These are phyloP conservation scores for Pyropia yezoensis DNA, from an alignment of 23 red algal species.

Conservation along the genomic window DNA sequence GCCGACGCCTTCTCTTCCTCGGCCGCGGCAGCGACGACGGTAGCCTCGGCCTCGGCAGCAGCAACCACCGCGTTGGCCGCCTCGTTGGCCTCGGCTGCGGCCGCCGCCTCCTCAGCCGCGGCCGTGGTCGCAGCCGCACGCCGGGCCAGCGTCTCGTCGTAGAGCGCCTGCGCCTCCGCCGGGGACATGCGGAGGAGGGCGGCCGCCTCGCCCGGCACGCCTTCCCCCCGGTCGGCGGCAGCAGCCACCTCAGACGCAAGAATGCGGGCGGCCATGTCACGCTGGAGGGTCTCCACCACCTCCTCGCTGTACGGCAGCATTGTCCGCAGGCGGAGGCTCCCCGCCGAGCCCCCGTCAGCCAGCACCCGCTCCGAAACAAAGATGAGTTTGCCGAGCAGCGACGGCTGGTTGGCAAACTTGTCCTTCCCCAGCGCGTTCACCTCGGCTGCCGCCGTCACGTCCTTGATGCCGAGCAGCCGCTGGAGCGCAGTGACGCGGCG, in stretches of 20 bases:
- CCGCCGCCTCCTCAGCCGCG: constrained; percentile 29
- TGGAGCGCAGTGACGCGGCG: not conserved
- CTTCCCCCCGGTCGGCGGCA: constrained; percentile 1
- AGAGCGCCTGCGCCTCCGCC: constrained; percentile 36
- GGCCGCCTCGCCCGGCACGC: constrained; percentile 35
- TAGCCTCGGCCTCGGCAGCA: constrained; percentile 38
- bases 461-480: constrained; percentile 4
- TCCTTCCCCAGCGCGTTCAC: constrained; percentile 14
- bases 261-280: constrained; percentile 22
- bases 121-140: constrained; percentile 7
- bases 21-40: constrained; percentile 24
- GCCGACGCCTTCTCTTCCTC: no score
- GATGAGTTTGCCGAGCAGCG: constrained; percentile 67
- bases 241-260: not conserved
- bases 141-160: constrained; percentile 29
- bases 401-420: constrained; percentile 7
- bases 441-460: not conserved
- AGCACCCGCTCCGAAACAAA: constrained; percentile 58
- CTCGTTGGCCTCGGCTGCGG: constrained; percentile 36
- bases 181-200: constrained; percentile 33
- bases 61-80: constrained; percentile 18
- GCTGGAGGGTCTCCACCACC: constrained; percentile 45
- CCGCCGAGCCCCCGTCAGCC: constrained; percentile 1
- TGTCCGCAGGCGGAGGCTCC: constrained; percentile 16
- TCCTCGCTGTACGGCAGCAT: constrained; percentile 47